Percentiles rank a stretch among this genome's conserved stretches.
Evolutionary conservation across 352 stramenopile species (phyloP).

Genomic region (Phytophthora chlamydospora): DNA sequence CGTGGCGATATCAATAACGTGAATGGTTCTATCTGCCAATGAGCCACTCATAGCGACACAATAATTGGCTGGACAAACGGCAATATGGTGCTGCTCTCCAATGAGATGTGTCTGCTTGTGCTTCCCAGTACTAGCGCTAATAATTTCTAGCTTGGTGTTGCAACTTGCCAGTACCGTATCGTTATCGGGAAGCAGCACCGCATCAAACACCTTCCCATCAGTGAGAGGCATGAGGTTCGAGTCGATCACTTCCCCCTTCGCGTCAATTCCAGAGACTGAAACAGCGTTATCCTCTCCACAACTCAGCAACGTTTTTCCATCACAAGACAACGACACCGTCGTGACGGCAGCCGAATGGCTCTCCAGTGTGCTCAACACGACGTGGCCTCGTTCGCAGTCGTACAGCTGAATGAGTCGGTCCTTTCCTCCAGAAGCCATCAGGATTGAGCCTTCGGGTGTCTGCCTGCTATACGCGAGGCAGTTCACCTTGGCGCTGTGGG

Average conservation of each 20-base stretch:
- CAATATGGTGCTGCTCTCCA: slow-evolving; percentile 76
- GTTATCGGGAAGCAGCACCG: slow-evolving; percentile 73
- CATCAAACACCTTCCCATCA: slow-evolving; percentile 80
- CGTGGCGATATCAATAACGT: slow-evolving; percentile 83
- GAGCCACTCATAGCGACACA: slow-evolving; percentile 86
- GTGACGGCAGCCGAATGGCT: slow-evolving; percentile 80
- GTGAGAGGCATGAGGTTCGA: slow-evolving; percentile 60
- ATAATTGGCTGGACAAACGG: slow-evolving; percentile 66
- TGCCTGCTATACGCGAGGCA: slow-evolving; percentile 60
- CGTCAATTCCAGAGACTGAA: slow-evolving; percentile 57
- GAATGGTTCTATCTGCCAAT: slow-evolving; percentile 83
- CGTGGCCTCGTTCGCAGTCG: slow-evolving; percentile 50
- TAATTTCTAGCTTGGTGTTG: slow-evolving; percentile 85
- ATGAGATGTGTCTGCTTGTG: slow-evolving; percentile 64
- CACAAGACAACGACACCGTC: slow-evolving; percentile 66
- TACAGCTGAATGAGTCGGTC: slow-evolving; percentile 88
- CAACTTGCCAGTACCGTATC: slow-evolving; percentile 71
- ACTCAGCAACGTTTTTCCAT: slow-evolving; percentile 72
- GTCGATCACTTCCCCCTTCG: slow-evolving; percentile 42
- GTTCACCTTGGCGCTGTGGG: slow-evolving; percentile 80
- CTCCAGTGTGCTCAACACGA: slow-evolving; percentile 64
- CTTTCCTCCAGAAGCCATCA: slow-evolving; percentile 78
- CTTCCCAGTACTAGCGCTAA: slow-evolving; percentile 66
- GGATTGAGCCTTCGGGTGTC: slow-evolving; percentile 12
- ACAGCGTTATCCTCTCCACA: slow-evolving; percentile 76